Percentiles rank a stretch among this genome's conserved stretches.
These are phyloP conservation scores for Hypoxylon subgilvum DNA, from an alignment of 495 filamentous ascomycete genomes.

Conservation along the genomic window DNA sequence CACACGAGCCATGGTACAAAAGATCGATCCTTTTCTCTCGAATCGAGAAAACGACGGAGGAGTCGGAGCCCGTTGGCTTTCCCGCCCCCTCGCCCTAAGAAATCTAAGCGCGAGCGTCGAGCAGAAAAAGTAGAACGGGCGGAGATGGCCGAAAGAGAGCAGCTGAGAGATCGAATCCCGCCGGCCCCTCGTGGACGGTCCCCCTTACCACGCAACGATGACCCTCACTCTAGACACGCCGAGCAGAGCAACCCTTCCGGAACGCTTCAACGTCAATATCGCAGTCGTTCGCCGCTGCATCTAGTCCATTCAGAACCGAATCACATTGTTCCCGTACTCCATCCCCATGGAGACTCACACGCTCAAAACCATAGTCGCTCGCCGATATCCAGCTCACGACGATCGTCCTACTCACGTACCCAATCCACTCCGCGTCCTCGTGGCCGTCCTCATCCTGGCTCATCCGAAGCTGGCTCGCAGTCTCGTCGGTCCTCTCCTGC, in stretches of 20 bases:
- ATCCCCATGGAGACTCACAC: slow-evolving; percentile 30
- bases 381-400: slow-evolving; percentile 35
- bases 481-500: slow-evolving; percentile 45
- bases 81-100: slow-evolving; percentile 34
- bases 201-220: slow-evolving; percentile 33
- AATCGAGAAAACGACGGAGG: slow-evolving; percentile 39
- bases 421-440: slow-evolving; percentile 43
- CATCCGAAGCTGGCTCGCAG: slow-evolving; percentile 45
- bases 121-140: slow-evolving; percentile 29
- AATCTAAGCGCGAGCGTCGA: slow-evolving; percentile 40
- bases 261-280: slow-evolving; percentile 27
- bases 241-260: slow-evolving; percentile 32
- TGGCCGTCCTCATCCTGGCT: slow-evolving; percentile 42
- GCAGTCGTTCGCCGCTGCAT: slow-evolving; percentile 42
- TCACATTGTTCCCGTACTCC: slow-evolving; percentile 7
- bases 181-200: slow-evolving; percentile 33
- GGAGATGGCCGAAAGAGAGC: slow-evolving; percentile 32
- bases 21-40: slow-evolving; percentile 39
- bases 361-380: slow-evolving; percentile 37
- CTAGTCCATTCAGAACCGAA: slow-evolving; percentile 31
- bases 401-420: slow-evolving; percentile 47
- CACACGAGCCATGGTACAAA: slow-evolving; percentile 30
- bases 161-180: slow-evolving; percentile 22
- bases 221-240: slow-evolving; percentile 25
- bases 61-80: slow-evolving; percentile 41